Conservation (phyloP, 192 early-diverging fungal species). For the Coemansia umbellata region DNA sequence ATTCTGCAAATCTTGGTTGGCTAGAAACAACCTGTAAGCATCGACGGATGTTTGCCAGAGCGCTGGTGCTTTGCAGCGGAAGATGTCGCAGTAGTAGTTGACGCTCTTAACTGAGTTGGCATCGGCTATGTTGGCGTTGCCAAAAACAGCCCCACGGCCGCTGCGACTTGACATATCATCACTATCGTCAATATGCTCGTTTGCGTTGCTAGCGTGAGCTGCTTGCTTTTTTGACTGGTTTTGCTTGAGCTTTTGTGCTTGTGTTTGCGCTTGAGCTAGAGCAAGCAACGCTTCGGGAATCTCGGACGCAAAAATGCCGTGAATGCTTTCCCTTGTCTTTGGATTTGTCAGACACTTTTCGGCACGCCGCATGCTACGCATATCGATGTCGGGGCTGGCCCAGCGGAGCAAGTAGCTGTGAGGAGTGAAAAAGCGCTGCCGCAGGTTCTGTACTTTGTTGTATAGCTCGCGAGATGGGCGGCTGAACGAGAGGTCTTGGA, state of each 20-base stretch:
- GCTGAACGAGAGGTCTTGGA: conserved; percentile 16
- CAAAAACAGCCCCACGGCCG: no score
- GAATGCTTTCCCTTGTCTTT: conserved; percentile 44
- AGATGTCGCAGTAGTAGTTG: conserved; percentile 46
- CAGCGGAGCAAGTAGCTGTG: conserved; percentile 45
- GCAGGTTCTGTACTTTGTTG: conserved; percentile 48
- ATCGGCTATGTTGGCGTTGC: neutral
- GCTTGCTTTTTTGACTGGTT: neutral
- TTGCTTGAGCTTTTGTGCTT: neutral
- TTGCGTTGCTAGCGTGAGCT: neutral
- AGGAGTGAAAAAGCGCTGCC: conserved; percentile 46
- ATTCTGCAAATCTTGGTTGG: conserved; percentile 18
- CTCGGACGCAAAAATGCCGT: conserved; percentile 29
- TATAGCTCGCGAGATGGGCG: conserved; percentile 40
- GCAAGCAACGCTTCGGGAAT: conserved; percentile 9
- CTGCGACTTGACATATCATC: no score
- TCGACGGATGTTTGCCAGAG: conserved; percentile 31
- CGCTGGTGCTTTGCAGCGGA: conserved; percentile 25
- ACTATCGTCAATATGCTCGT: neutral
- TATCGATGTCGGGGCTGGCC: conserved; percentile 27
- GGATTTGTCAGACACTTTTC: conserved; percentile 39
- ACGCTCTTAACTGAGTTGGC: conserved; percentile 35
- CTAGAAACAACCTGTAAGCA: conserved; percentile 30
- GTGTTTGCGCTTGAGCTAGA: neutral
- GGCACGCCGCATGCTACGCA: conserved; percentile 15